phyloP scores from a whole-genome alignment of 169 alveolate species.

The Plasmodium chabaudi region DNA sequence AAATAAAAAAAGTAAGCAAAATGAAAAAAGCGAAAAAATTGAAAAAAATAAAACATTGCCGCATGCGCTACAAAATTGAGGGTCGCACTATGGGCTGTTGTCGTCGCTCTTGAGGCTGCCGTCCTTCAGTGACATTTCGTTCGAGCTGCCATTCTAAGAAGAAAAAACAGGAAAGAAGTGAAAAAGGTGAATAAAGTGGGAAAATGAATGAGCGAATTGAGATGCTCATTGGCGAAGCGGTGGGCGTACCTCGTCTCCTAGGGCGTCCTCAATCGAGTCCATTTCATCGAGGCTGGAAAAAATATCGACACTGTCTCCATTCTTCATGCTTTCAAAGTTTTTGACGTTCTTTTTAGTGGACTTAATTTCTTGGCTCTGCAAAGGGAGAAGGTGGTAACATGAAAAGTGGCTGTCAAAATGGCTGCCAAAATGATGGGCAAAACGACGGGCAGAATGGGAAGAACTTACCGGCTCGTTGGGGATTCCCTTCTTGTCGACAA shows the following conservation, averaged over 20 bases:
- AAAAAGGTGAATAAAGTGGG: too few relatives aligned
- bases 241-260: not conserved
- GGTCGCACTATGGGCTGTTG: not conserved
- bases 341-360: constrained; percentile 21
- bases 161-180: too few relatives aligned
- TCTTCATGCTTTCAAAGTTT: constrained; percentile 39
- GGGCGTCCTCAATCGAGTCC: constrained; percentile 16
- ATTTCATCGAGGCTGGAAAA: constrained; percentile 63
- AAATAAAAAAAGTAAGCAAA: too few relatives aligned
- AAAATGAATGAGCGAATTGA: not conserved
- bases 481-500: constrained; percentile 57
- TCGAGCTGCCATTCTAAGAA: not conserved
- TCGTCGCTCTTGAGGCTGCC: constrained; percentile 27
- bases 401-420: too few relatives aligned
- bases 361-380: constrained; percentile 27
- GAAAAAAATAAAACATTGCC: too few relatives aligned
- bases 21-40: too few relatives aligned
- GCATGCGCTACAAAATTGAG: too few relatives aligned
- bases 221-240: too few relatives aligned
- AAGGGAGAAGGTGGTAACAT: not conserved
- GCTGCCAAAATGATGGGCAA: too few relatives aligned
- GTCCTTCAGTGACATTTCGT: constrained; percentile 21
- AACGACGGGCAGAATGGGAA: not conserved
- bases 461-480: constrained; percentile 29
- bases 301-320: constrained; percentile 69